phyloP scores from a whole-genome alignment of 768 basidiomycete species.

The Mrakia blollopis region DNA sequence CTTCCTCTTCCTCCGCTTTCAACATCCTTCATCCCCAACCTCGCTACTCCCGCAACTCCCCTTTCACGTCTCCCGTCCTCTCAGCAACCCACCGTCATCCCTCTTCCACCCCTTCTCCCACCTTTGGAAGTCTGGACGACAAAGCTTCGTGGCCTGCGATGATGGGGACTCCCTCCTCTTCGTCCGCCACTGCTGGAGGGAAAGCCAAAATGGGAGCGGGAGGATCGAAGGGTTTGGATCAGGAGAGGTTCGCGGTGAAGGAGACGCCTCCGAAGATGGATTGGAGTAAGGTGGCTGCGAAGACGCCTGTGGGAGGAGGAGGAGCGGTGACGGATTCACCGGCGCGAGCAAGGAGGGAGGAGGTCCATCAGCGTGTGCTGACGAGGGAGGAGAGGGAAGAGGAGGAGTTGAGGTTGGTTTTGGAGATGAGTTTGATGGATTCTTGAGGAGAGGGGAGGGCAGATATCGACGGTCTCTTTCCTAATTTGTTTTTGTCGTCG shows the following conservation, averaged over 20 bases:
- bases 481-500: no score
- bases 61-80: not conserved
- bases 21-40: not conserved
- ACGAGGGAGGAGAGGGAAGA: slow-evolving; percentile 26
- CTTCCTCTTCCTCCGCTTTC: not conserved
- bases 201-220: not conserved
- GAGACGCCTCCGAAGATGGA: not conserved
- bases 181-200: not conserved
- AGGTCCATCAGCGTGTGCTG: not conserved
- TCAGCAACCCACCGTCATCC: not conserved
- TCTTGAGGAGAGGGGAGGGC: not conserved
- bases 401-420: slow-evolving; percentile 28
- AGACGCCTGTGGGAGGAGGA: not conserved
- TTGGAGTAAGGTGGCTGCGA: slow-evolving; percentile 15
- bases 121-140: slow-evolving; percentile 21
- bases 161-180: not conserved
- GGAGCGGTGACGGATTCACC: not conserved
- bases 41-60: not conserved
- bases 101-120: not conserved
- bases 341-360: not conserved
- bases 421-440: slow-evolving; percentile 26
- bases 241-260: not conserved
- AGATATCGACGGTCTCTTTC: no score
- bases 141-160: slow-evolving; percentile 24
- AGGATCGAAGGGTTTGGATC: not conserved